Base-by-base conservation (phyloP, 73 alveolate genomes). In the Symbiodinium natans region DNA sequence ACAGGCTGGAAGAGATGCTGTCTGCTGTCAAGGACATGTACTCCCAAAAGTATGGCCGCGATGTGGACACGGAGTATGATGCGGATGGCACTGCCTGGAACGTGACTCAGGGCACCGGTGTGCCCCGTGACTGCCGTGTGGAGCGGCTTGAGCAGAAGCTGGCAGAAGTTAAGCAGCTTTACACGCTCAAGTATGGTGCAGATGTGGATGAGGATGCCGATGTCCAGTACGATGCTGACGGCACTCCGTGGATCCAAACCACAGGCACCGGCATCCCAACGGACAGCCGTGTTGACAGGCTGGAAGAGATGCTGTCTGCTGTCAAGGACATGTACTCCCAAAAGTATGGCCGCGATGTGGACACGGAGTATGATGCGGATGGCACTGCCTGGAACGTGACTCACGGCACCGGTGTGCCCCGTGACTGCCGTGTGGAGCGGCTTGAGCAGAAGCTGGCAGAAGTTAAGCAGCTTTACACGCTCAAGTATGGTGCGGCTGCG, bases 21-120 rank as follows among this genome's bases (percentile, higher is more conserved):
- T n/a, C n/a, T n/a, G n/a, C n/a, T n/a, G n/a, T n/a, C n/a, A n/a
- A n/a, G n/a, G n/a, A n/a, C n/a, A n/a, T n/a, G n/a, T n/a, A n/a
- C n/a, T n/a, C n/a, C n/a, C 80, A 85, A 42, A 85, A 85, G 93
- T 85, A 85, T 27, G 93, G 93, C 48, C 93, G 93, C 54, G 82
- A 46, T 46, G 93, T 85, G 23, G 93, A 85, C 41, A 46, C 82
- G 25, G 93, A 85, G 93, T 85, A 85, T 17, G 93, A 85, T 46
- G 93, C 80, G n/a, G 93, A 85, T 48, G 93, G 93, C 77, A 85
- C 93, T 3, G 27, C 93, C 41, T 85, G 93, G 93, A 85, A 15
- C 13, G 41, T 43, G 83, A 82, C 84, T 34, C 41, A 43, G 4
- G 36, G 84, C 31, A 13, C 83, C 10, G 63, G 74, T 23, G 54